These are phyloP conservation scores for Aspergillus carbonarius DNA, from an alignment of 2,329 filamentous ascomycete genomes.

Conservation along the genomic window DNA sequence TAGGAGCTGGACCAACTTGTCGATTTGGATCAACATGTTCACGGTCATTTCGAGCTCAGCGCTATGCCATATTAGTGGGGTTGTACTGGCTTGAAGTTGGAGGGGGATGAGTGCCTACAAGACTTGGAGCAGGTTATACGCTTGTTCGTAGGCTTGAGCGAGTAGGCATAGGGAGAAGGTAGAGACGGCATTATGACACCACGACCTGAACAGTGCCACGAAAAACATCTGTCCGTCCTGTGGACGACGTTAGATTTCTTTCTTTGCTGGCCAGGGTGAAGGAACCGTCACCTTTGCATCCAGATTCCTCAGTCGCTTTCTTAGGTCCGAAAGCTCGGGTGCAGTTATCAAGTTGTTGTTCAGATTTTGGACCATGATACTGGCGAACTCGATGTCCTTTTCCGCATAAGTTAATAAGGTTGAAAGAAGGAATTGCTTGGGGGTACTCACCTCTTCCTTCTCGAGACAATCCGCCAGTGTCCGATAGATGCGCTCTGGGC, in stretches of 20 bases:
- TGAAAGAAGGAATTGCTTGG: background rate
- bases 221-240: slow-evolving; percentile 95
- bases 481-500: slow-evolving; percentile 91
- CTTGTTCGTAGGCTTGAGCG: slow-evolving; percentile 96
- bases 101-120: slow-evolving; percentile 61
- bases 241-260: slow-evolving; percentile 18
- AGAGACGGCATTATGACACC: slow-evolving; percentile 98
- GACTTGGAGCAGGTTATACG: slow-evolving; percentile 91
- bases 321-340: slow-evolving; percentile 84
- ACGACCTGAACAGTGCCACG: slow-evolving; percentile 88
- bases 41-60: slow-evolving; percentile 98
- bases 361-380: slow-evolving; percentile 98
- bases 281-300: slow-evolving; percentile 67
- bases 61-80: slow-evolving; percentile 48
- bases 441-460: slow-evolving; percentile 70
- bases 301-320: slow-evolving; percentile 84
- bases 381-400: slow-evolving; percentile 88
- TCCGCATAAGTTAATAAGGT: slow-evolving; percentile 25
- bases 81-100: background rate
- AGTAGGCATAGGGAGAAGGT: slow-evolving; percentile 95
- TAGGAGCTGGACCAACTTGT: slow-evolving; percentile 93
- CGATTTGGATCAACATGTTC: slow-evolving; percentile 97
- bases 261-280: background rate
- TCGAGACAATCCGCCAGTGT: slow-evolving; percentile 95
- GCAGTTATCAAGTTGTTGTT: slow-evolving; percentile 99